Evolutionary conservation across 805 yeast species (phyloP), one percentile per base, ranked within the genome.

Genomic region (Lipomyces orientalis): DNA sequence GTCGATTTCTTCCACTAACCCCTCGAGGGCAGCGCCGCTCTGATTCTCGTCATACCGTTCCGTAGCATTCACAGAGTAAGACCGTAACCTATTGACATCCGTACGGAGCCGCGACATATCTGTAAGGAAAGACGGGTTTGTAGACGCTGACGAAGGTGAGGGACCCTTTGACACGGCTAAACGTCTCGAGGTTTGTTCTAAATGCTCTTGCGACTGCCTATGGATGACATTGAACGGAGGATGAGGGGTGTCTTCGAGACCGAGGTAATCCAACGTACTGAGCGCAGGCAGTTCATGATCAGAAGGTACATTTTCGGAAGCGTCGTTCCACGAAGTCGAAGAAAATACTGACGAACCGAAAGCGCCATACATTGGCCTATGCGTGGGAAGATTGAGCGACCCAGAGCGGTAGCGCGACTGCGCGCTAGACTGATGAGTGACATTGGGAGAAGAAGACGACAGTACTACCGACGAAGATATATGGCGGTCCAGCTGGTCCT

Each of bases 181-280:
- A 16, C 35, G 60, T n/a, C 46, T 31, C 22, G 31, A 14, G 19
- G 14, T 16, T 34, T 25, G n/a, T 35, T 54, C 63, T 31, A 51
- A 61, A 12, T 33, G 35, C 34, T 54, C 39, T 22, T 29, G 58
- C 16, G 61, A 4, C 54, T 37, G 64, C 29, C 39, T 49, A n/a
- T 14, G 16, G 49, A n/a, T 14, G 29, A 25, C 29, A 25, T 25
- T 25, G 29, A 25, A 25, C 29, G 29, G 29, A 43, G 49, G 22
- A 43, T 43, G 22, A 9, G 64, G 61, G 5, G 72, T 25, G 60
- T 56, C 61, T 12, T 69, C 73, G 16, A 71, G 68, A 33, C 73
- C 73, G 12, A 71, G 65, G 33, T 71, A 71, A 57, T 71, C 73
- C n/a, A 71, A 61, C 8, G 73, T 70, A 19, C 67, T 59, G 35